Evolutionary conservation across 1,284 basidiomycete species (phyloP), one percentile per base, ranked within the genome.

Genomic region (Leucoagaricus sp.): DNA sequence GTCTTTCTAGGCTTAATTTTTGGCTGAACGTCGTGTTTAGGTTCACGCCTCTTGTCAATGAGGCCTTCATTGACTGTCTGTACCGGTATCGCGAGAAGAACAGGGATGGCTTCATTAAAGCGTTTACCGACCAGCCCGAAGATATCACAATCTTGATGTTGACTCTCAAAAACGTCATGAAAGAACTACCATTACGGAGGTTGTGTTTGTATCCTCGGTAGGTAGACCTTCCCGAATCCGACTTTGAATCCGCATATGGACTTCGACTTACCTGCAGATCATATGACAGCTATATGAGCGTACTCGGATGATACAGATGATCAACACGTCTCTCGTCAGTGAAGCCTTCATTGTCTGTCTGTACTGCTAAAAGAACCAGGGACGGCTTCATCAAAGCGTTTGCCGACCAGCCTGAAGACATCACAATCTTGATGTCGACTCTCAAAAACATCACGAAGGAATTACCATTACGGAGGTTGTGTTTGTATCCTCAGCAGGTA

Each of bases 81-180:
- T 97, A 90, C 67, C 84, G 95, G 1, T 97, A 90, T 67, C 84
- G 95, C 44, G 88, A 96, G 68, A 86, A 89, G 72, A 98, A 98
- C 72, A 76, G 83, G 70, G 82, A 80, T 4, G 96, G 96, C 1
- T 99, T 98, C 70, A 75, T 98, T 61, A 98, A 99, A 72, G 97
- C 95, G 0, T 98, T 99, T 68, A 94, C 94, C 0, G 96, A 98
- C 69, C 89, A 98, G 64, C 94, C 96, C 0, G 96, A 99, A 69
- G 86, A 90, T 58, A 97, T 99, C 60, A 94, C 91, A 0, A 92
- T 87, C 62, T 96, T 96, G 0, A 75, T 98, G 67, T 94, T 91
- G 1, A 96, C 96, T 0, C 75, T 99, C 17, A 91, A 91, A 66
- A 94, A 90, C 47, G 92, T 97, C 59, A 87, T 99, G 80, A 92